A percentile compares a stretch with the other conserved stretches of the same genome.
These are phyloP conservation scores for Metschnikowia aberdeeniae DNA, from an alignment of 805 yeast species.

Conservation along the genomic window DNA sequence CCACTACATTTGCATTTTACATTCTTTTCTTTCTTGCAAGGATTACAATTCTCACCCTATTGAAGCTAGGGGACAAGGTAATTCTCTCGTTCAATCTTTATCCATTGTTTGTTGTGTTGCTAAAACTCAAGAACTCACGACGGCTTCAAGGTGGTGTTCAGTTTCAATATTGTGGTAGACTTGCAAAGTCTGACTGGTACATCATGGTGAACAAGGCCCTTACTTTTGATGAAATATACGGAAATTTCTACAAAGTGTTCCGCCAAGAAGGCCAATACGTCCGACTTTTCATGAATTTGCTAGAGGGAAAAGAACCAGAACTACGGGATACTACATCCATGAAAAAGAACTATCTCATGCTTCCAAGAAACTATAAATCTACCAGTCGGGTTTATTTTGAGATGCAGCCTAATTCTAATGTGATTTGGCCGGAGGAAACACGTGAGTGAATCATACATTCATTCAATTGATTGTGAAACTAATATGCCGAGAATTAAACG, in stretches of 20 bases:
- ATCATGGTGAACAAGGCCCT: conserved; percentile 35
- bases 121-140: conserved; percentile 75
- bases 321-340: conserved; percentile 12
- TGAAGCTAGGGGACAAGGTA: conserved; percentile 53
- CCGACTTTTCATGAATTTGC: conserved; percentile 13
- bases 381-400: neutral
- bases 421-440: neutral
- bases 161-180: conserved; percentile 22
- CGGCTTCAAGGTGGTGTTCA: conserved; percentile 53
- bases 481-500: no score
- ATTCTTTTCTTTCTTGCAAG: conserved; percentile 62
- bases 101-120: conserved; percentile 78
- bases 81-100: conserved; percentile 72
- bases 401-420: neutral
- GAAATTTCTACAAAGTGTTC: conserved; percentile 23
- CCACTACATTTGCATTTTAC: conserved; percentile 86
- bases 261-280: conserved; percentile 16
- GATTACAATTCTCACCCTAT: conserved; percentile 43
- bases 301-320: conserved; percentile 13
- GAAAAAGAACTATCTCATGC: conserved; percentile 18
- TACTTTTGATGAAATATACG: conserved; percentile 32
- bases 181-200: conserved; percentile 22
- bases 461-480: no score
- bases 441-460: no score
- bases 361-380: conserved; percentile 12